These are phyloP conservation scores for Colletotrichum cuscutae DNA, from an alignment of 2,329 filamentous ascomycete species.

Conservation along the genomic window DNA sequence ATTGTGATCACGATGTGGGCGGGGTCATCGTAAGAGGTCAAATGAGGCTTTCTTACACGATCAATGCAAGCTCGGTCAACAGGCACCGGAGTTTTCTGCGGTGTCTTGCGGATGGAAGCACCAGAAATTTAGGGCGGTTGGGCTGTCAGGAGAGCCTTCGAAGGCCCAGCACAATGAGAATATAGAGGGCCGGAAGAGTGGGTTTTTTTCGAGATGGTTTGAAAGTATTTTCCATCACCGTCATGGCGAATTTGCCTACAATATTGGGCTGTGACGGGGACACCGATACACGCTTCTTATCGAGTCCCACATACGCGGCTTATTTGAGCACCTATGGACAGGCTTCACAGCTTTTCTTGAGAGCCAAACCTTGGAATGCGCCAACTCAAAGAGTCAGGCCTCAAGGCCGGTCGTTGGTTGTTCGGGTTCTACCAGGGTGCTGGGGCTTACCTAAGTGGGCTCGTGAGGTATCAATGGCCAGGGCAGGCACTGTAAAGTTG, in stretches of 20 bases:
- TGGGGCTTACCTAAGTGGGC: not conserved
- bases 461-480: not conserved
- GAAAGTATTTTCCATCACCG: not conserved
- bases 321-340: constrained; percentile 7
- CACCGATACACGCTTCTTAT: constrained; percentile 23
- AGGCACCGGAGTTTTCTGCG: not conserved
- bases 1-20: not conserved
- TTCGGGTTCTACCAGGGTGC: not conserved
- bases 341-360: not conserved
- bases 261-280: not conserved
- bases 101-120: not conserved
- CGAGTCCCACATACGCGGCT: constrained; percentile 5
- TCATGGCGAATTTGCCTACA: not conserved
- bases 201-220: not conserved
- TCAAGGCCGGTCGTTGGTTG: not conserved
- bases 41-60: constrained; percentile 25
- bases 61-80: constrained; percentile 9
- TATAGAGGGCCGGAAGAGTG: not conserved
- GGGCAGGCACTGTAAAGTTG: not conserved
- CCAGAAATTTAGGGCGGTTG: not conserved
- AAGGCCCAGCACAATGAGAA: not conserved
- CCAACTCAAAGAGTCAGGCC: not conserved
- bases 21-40: not conserved
- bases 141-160: not conserved
- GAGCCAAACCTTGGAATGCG: not conserved